phyloP scores from a whole-genome alignment of 305 asterid species.

The Fraxinus angustifolia region DNA sequence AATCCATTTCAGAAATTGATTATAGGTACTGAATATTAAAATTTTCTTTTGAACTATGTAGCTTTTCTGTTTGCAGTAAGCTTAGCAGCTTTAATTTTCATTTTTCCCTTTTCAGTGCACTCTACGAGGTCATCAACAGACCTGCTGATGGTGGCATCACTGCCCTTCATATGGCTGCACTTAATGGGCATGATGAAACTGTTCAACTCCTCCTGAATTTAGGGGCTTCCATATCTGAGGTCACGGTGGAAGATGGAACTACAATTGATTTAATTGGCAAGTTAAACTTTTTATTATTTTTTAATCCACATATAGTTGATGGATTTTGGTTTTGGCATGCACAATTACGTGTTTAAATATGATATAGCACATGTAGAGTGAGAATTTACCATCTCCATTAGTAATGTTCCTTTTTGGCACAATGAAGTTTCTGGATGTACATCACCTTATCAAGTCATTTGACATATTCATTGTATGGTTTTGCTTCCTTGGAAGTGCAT shows the following conservation, averaged over 20 bases:
- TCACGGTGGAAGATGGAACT: slow-evolving; percentile 74
- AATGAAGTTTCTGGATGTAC: background rate
- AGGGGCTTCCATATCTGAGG: slow-evolving; percentile 63
- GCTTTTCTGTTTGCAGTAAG: background rate
- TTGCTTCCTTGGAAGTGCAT: background rate
- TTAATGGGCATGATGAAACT: slow-evolving; percentile 74
- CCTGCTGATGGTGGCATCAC: slow-evolving; percentile 89
- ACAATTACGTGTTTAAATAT: background rate
- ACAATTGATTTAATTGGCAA: slow-evolving; percentile 81
- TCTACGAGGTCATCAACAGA: slow-evolving; percentile 57
- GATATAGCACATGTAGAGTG: background rate
- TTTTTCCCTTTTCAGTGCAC: slow-evolving; percentile 42
- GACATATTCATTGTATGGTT: background rate
- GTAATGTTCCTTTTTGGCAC: background rate
- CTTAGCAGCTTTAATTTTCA: background rate
- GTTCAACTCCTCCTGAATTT: slow-evolving; percentile 73
- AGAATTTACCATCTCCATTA: background rate
- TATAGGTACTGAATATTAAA: slow-evolving; percentile 37
- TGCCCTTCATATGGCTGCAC: slow-evolving; percentile 87
- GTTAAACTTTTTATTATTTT: background rate
- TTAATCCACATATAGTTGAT: background rate
- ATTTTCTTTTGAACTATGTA: background rate
- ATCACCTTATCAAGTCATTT: background rate
- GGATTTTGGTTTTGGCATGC: background rate
- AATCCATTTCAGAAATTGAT: slow-evolving; percentile 48